Evolutionary conservation across 306 rosid genomes (phyloP).

Genomic region (Cucurbita maxima): DNA sequence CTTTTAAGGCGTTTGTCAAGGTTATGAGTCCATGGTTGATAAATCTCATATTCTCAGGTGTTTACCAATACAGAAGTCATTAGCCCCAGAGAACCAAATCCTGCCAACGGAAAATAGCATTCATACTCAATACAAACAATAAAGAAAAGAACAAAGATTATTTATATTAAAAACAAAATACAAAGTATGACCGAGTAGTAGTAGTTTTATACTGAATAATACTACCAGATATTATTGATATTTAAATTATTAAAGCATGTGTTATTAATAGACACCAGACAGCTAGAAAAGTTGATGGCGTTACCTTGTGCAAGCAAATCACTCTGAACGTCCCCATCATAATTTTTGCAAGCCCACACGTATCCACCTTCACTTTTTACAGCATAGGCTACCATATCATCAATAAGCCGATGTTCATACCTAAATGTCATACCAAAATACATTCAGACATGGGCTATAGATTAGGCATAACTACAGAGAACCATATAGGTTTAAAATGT

Average conservation of each 20-base stretch:
- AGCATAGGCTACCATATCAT: conserved; percentile 98
- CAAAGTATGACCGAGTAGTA: neutral
- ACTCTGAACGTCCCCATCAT: conserved; percentile 95
- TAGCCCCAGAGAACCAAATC: neutral
- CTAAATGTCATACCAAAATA: conserved; percentile 29
- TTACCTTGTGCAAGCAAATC: conserved; percentile 98
- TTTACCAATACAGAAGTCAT: neutral
- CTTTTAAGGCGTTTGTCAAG: neutral
- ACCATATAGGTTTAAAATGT: neutral
- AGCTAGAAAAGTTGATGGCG: neutral
- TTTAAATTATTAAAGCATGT: neutral
- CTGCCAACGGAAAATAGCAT: neutral
- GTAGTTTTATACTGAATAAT: neutral
- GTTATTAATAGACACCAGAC: neutral
- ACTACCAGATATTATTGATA: neutral
- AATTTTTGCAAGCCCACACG: conserved; percentile 99
- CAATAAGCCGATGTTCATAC: conserved; percentile 97
- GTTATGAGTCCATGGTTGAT: conserved; percentile 8
- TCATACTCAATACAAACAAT: conserved; percentile 5
- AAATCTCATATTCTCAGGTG: neutral
- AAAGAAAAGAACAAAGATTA: neutral
- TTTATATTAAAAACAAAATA: neutral
- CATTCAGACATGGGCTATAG: conserved; percentile 12
- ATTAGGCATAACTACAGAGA: neutral
- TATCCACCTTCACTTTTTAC: conserved; percentile 95